Conservation (phyloP, 2,329 filamentous ascomycete species). For the Camillea tinctor region DNA sequence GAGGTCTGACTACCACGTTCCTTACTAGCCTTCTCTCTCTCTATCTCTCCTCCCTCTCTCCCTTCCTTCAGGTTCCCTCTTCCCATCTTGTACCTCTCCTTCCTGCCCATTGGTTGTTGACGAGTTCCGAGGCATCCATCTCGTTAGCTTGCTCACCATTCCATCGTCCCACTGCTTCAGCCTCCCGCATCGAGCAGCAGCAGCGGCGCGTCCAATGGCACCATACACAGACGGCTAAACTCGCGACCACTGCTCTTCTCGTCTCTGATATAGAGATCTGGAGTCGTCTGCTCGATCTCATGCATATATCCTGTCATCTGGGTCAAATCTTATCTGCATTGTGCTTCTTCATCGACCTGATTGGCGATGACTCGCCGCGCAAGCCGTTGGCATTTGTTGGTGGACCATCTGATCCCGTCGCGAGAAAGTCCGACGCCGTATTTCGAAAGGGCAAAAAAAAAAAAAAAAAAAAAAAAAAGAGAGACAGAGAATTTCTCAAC, state of each 20-base stretch:
- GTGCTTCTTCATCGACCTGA: slow-evolving; percentile 10
- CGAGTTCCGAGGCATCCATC: slow-evolving; percentile 19
- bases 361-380: slow-evolving; percentile 10
- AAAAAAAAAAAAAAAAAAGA: no score
- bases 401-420: not conserved
- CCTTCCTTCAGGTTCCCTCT: slow-evolving; percentile 22
- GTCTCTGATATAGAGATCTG: slow-evolving; percentile 9
- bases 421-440: not conserved
- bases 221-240: slow-evolving; percentile 5
- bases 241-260: slow-evolving; percentile 7
- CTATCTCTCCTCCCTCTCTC: slow-evolving; percentile 15
- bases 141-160: slow-evolving; percentile 15
- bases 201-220: not conserved
- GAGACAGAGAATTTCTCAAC: not conserved
- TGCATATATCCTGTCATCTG: slow-evolving; percentile 24
- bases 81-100: slow-evolving; percentile 12
- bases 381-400: not conserved
- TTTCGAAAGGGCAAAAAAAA: no score
- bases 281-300: slow-evolving; percentile 16
- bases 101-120: slow-evolving; percentile 17
- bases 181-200: slow-evolving; percentile 13
- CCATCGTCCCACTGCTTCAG: slow-evolving; percentile 21
- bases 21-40: slow-evolving; percentile 8
- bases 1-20: slow-evolving; percentile 13
- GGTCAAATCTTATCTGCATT: slow-evolving; percentile 15